Percentiles rank a stretch among this genome's conserved stretches.
These are phyloP conservation scores for Claviceps lovelessii DNA, from an alignment of 2,329 filamentous ascomycete genomes.

Conservation along the genomic window DNA sequence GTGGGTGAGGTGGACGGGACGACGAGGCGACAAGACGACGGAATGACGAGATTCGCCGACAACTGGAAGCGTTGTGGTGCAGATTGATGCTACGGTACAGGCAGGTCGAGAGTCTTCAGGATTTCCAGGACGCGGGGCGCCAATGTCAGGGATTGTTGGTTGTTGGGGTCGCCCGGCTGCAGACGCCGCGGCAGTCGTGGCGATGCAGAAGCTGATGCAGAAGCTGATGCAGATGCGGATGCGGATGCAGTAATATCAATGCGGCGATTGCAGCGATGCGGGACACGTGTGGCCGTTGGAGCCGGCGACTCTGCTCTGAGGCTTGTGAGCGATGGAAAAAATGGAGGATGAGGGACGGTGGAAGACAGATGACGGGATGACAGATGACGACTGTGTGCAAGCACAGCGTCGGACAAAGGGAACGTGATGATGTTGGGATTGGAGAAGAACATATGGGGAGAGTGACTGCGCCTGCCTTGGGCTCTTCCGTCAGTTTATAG, in stretches of 20 bases:
- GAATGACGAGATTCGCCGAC: neutral
- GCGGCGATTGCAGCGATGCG: neutral
- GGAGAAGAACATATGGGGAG: neutral
- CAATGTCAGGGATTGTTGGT: neutral
- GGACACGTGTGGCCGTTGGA: constrained; percentile 9
- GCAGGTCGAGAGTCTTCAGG: no score
- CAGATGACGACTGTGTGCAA: neutral
- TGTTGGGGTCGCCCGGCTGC: neutral
- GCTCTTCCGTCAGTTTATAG: neutral
- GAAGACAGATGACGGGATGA: neutral
- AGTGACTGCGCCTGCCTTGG: neutral
- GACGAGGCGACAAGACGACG: no score
- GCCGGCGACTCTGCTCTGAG: neutral
- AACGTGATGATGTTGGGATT: neutral
- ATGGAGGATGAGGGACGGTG: neutral
- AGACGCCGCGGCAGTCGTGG: neutral
- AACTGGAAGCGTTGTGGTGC: neutral
- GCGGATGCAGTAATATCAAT: neutral
- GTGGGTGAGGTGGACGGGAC: no score
- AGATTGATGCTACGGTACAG: neutral
- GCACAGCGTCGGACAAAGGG: neutral
- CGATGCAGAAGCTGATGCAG: neutral
- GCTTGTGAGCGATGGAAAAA: neutral
- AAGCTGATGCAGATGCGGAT: neutral
- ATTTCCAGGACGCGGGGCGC: neutral